Conservation (phyloP, 2,329 filamentous ascomycete genomes). For the Fusarium sp. region DNA sequence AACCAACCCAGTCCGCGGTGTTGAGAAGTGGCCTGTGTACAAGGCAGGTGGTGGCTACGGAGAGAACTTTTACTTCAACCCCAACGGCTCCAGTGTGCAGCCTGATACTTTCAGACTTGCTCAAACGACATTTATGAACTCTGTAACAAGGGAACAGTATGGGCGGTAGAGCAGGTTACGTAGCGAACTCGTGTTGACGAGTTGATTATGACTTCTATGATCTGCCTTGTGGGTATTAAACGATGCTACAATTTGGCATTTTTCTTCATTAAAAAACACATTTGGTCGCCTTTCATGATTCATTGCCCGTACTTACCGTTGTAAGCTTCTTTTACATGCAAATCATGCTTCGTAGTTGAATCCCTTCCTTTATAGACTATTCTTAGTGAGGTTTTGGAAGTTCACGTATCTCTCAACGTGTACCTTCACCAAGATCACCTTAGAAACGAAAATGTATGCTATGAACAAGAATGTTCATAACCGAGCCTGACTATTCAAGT, state of each 20-base stretch:
- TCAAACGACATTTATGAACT: conserved; percentile 35
- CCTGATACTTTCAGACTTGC: conserved; percentile 37
- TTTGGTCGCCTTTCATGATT: background rate
- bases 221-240: background rate
- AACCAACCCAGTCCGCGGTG: conserved; percentile 14
- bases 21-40: conserved; percentile 33
- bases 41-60: conserved; percentile 34
- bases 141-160: conserved; percentile 28
- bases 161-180: conserved; percentile 9
- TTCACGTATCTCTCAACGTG: no score
- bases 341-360: background rate
- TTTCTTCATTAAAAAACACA: no score
- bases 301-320: no score
- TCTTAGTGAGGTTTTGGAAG: background rate
- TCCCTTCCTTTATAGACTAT: background rate
- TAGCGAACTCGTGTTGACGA: background rate
- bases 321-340: no score
- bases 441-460: accelerated
- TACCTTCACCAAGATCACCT: background rate
- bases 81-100: conserved; percentile 26
- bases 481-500: background rate
- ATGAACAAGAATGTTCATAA: background rate
- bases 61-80: conserved; percentile 38
- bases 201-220: background rate
- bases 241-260: background rate